These are phyloP conservation scores for Hirschfeldia incana DNA, from an alignment of 345 rosid genomes.

Conservation along the genomic window DNA sequence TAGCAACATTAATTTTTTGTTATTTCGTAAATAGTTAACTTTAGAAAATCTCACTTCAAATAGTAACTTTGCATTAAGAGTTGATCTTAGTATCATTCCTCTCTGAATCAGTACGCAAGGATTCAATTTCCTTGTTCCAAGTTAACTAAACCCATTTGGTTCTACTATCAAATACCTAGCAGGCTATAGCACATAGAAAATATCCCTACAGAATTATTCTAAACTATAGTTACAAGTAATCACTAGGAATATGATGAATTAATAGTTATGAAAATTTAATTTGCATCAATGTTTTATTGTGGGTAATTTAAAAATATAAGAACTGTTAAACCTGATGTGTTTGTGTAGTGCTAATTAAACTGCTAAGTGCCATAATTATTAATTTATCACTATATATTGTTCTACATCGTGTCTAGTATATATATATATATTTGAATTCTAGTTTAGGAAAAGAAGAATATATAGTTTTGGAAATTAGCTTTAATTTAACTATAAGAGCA, in stretches of 20 bases:
- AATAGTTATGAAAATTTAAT: background rate
- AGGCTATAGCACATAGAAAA: background rate
- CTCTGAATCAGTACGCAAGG: background rate
- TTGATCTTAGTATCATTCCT: background rate
- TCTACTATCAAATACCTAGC: background rate
- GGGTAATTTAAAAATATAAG: background rate
- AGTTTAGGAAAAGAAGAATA: background rate
- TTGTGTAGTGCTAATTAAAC: background rate
- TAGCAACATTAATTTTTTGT: background rate
- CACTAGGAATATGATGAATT: too few relatives aligned
- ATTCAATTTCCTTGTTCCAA: background rate
- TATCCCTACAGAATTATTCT: background rate
- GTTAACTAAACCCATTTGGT: background rate
- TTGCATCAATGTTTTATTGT: background rate
- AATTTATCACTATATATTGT: background rate
- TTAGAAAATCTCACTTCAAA: too few relatives aligned
- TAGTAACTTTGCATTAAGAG: too few relatives aligned
- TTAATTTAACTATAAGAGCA: background rate
- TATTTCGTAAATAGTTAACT: too few relatives aligned
- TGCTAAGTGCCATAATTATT: background rate
- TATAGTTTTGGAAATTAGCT: background rate
- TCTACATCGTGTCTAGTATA: background rate
- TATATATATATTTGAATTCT: background rate
- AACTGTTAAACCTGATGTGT: background rate
- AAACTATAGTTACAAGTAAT: background rate